phyloP scores from a whole-genome alignment of 139 green algal species.

The Monoraphidium neglectum region DNA sequence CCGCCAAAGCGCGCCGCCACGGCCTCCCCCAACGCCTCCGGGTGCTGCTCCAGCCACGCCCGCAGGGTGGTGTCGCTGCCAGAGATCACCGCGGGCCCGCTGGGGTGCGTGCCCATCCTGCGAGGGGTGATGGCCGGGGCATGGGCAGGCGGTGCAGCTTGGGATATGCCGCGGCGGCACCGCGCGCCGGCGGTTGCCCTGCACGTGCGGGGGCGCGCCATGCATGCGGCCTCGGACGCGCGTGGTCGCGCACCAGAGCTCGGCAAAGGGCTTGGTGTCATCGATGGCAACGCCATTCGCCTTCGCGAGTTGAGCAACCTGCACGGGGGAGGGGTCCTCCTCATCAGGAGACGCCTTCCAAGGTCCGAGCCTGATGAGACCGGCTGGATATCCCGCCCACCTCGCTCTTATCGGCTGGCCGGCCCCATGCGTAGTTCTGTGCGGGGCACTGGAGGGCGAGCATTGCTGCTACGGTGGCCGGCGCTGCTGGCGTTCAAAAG shows the following conservation, averaged over 20 bases:
- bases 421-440: constrained; percentile 94
- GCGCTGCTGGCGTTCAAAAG: no score
- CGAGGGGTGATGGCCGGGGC: background rate
- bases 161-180: constrained; percentile 19
- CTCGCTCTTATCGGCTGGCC: constrained; percentile 54
- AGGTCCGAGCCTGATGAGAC: no score
- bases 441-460: constrained; percentile 67
- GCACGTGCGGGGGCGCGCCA: background rate
- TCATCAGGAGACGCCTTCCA: no score
- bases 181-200: constrained; percentile 13
- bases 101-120: constrained; percentile 97
- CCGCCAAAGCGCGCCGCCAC: constrained; percentile 66
- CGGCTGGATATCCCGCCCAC: constrained; percentile 31
- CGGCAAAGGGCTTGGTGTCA: constrained; percentile 82
- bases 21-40: constrained; percentile 67
- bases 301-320: constrained; percentile 79
- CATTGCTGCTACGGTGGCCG: constrained; percentile 40
- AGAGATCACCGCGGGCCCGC: constrained; percentile 71
- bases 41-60: constrained; percentile 67
- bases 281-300: constrained; percentile 68
- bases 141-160: no score
- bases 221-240: background rate
- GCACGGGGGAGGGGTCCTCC: background rate
- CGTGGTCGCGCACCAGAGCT: constrained; percentile 82
- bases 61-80: constrained; percentile 49